Evolutionary conservation across 2,329 filamentous ascomycete species (phyloP), one percentile per base, ranked within the genome.

Genomic region (Whalleya microplaca): DNA sequence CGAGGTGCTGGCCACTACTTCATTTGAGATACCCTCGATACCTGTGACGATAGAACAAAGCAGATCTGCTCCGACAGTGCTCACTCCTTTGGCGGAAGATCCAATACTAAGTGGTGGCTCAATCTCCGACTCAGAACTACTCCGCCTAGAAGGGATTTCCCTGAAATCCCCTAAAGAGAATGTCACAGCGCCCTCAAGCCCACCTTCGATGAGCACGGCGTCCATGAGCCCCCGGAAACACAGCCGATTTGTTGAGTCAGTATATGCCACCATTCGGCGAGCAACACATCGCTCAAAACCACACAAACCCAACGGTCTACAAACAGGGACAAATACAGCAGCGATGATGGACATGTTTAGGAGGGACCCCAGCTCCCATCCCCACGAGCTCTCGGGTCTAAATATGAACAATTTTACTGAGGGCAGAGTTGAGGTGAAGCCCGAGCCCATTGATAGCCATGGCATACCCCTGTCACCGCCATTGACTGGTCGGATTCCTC

Each of bases 81-180:
- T 66, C 19, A 45, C 62, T 45, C 53, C 57, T 51, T 47, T 66
- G 18, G 46, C 59, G 4, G 51, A 45, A 44, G 68, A 72, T 14
- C 66, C 70, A 23, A 45, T 71, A 48, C 56, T 71, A 12, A 69
- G 69, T 41, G 69, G 70, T 14, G 73, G 68, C 21, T 78, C 76
- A 55, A 76, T 80, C 68, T 80, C 78, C 2, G 78, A 81, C 58
- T 76, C 76, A 40, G 78, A 80, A 62, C 70, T 81, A n/a, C 72
- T 78, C 8, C 71, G 73, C 27, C 71, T 81, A 2, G 77, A 80
- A 61, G 75, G 75, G n/a, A 80, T 81, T 59, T 77, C 76, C n/a
- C 63, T 80, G 21, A 73, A 74, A 40, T 71, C 70, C 16, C 67
- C 66, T 16, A 63, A 55, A 45, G 52, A 61, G 44, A 66, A 61